Conservation (phyloP, 495 filamentous ascomycete species). For the Saxophila tyrrhenica region DNA sequence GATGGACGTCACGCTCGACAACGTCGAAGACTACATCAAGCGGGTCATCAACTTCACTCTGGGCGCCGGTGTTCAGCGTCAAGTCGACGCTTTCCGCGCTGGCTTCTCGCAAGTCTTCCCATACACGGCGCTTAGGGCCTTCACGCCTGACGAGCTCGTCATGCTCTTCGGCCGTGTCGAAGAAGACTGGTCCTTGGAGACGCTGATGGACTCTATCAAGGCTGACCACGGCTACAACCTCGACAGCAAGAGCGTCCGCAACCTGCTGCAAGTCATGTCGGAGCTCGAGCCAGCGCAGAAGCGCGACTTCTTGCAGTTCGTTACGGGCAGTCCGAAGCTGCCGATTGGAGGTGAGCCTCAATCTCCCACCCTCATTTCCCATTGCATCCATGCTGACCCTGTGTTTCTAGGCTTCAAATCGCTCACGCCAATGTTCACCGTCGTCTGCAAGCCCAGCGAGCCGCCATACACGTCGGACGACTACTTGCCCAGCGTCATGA, state of each 20-base stretch:
- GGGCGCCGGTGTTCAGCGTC: constrained; percentile 71
- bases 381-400: constrained; percentile 15
- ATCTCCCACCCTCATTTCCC: not conserved
- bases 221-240: constrained; percentile 99
- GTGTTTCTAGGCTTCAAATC: constrained; percentile 80
- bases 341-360: constrained; percentile 96
- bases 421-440: constrained; percentile 95
- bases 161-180: constrained; percentile 90
- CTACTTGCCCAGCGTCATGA: constrained; percentile 98
- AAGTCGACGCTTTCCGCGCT: constrained; percentile 79
- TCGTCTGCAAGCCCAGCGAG: constrained; percentile 96
- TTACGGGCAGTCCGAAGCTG: constrained; percentile 95
- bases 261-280: constrained; percentile 91
- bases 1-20: constrained; percentile 69
- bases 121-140: constrained; percentile 81
- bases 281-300: constrained; percentile 64
- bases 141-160: constrained; percentile 93
- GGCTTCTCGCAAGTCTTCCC: constrained; percentile 97
- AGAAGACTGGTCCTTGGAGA: constrained; percentile 96
- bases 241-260: constrained; percentile 93
- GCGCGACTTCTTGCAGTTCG: constrained; percentile 94
- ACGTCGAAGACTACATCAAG: constrained; percentile 78
- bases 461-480: constrained; percentile 90
- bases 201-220: constrained; percentile 96
- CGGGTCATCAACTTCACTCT: constrained; percentile 86